phyloP scores from a whole-genome alignment of 1,284 basidiomycete genomes.

The Heterobasidion occidentale region DNA sequence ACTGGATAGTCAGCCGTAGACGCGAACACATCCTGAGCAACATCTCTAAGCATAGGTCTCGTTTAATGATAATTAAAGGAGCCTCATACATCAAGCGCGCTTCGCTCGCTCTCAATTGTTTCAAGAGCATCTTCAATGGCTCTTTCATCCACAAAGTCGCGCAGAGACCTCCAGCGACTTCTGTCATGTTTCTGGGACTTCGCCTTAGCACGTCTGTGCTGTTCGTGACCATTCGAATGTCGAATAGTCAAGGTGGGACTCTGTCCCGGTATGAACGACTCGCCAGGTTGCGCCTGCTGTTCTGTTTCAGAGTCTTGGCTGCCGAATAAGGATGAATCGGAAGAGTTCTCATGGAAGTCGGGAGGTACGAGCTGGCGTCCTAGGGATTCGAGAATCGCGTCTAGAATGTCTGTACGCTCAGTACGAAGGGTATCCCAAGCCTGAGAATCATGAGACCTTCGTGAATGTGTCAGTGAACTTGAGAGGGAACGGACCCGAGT shows the following conservation, averaged over 20 bases:
- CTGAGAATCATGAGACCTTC: slow-evolving; percentile 24
- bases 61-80: not conserved
- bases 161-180: slow-evolving; percentile 66
- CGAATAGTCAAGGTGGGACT: slow-evolving; percentile 23
- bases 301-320: slow-evolving; percentile 48
- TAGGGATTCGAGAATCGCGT: slow-evolving; percentile 61
- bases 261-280: slow-evolving; percentile 11
- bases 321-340: slow-evolving; percentile 67
- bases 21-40: slow-evolving; percentile 46
- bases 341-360: slow-evolving; percentile 59
- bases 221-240: slow-evolving; percentile 4
- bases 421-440: slow-evolving; percentile 60
- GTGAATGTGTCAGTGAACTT: not conserved
- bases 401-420: slow-evolving; percentile 53
- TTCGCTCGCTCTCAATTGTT: slow-evolving; percentile 59
- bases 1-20: slow-evolving; percentile 61
- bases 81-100: slow-evolving; percentile 52
- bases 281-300: slow-evolving; percentile 6
- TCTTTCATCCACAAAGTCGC: slow-evolving; percentile 76
- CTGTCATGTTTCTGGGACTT: slow-evolving; percentile 33
- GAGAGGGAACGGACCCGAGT: slow-evolving; percentile 41
- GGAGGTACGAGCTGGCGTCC: slow-evolving; percentile 66
- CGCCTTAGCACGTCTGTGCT: slow-evolving; percentile 16
- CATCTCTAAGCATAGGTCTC: not conserved
- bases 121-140: slow-evolving; percentile 70